A percentile compares a stretch with the other conserved stretches of the same genome.
Evolutionary conservation across 2,329 filamentous ascomycete species (phyloP).

Genomic region (Cladosporium sp.): DNA sequence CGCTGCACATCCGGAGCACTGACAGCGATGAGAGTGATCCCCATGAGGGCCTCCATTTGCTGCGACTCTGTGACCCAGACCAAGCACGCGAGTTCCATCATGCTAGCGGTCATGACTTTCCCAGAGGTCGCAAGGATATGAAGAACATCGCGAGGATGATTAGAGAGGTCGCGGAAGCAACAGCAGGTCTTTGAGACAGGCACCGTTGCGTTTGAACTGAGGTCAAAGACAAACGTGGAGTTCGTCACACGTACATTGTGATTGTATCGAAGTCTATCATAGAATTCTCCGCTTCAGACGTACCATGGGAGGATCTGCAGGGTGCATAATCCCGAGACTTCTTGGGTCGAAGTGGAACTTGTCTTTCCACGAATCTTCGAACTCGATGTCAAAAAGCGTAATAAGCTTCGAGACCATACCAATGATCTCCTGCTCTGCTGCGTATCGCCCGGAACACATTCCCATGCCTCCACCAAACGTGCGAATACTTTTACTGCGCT

Average conservation of each 20-base stretch:
- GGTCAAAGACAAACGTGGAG: not conserved
- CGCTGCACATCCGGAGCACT: slow-evolving; percentile 21
- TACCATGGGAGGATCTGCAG: slow-evolving; percentile 11
- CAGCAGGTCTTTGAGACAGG: not conserved
- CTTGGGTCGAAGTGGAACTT: slow-evolving; percentile 17
- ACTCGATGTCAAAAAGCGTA: slow-evolving; percentile 18
- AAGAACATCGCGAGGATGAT: slow-evolving; percentile 21
- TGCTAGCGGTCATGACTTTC: slow-evolving; percentile 22
- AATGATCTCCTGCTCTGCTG: slow-evolving; percentile 20
- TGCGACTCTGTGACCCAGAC: slow-evolving; percentile 20
- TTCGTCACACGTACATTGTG: not conserved
- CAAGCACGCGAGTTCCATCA: slow-evolving; percentile 21
- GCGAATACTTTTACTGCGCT: slow-evolving; percentile 13
- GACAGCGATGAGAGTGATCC: slow-evolving; percentile 21
- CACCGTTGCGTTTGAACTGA: not conserved
- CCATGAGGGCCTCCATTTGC: slow-evolving; percentile 22
- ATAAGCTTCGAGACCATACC: slow-evolving; percentile 16
- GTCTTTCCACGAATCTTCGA: slow-evolving; percentile 9
- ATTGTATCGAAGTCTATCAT: not conserved
- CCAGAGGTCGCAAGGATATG: slow-evolving; percentile 20
- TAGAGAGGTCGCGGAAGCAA: slow-evolving; percentile 18
- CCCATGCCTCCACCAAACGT: slow-evolving; percentile 19
- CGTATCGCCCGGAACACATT: slow-evolving; percentile 18
- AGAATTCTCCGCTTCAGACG: slow-evolving; percentile 1
- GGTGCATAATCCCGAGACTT: slow-evolving; percentile 19